Percentiles rank a stretch among this genome's conserved stretches.
These are phyloP conservation scores for Gloeophyllum trabeum DNA, from an alignment of 768 basidiomycete genomes.

Conservation along the genomic window DNA sequence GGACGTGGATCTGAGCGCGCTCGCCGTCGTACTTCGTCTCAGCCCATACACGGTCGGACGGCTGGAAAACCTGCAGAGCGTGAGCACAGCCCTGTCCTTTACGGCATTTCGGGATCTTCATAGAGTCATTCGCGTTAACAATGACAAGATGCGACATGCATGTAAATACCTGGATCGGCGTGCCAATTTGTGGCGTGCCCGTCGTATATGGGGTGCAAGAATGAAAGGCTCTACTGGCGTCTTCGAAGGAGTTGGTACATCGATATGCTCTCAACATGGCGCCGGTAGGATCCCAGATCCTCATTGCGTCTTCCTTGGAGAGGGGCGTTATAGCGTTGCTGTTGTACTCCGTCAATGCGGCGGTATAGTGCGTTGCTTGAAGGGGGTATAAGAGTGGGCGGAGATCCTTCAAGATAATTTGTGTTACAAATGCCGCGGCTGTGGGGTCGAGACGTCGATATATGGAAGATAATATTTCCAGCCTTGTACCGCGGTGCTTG, in stretches of 20 bases:
- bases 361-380: conserved; percentile 34
- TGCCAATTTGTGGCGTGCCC: conserved; percentile 37
- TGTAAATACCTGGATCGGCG: conserved; percentile 46
- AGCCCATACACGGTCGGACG: conserved; percentile 50
- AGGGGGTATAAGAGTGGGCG: conserved; percentile 70
- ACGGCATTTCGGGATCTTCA: conserved; percentile 70
- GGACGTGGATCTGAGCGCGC: conserved; percentile 85
- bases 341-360: conserved; percentile 45
- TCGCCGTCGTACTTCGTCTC: conserved; percentile 96
- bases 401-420: conserved; percentile 84
- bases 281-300: conserved; percentile 53
- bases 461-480: conserved; percentile 38
- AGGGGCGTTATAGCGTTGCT: conserved; percentile 43
- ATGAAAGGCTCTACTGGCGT: conserved; percentile 37
- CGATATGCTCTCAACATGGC: conserved; percentile 43
- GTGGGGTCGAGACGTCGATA: conserved; percentile 48
- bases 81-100: conserved; percentile 58
- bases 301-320: conserved; percentile 53
- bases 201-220: conserved; percentile 12
- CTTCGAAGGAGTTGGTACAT: conserved; percentile 45
- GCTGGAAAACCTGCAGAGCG: conserved; percentile 33
- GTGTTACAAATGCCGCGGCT: conserved; percentile 63
- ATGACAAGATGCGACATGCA: neutral
- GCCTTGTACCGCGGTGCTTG: conserved; percentile 19
- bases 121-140: neutral